phyloP scores from a whole-genome alignment of 345 rosid species.

The Gossypium turneri region DNA sequence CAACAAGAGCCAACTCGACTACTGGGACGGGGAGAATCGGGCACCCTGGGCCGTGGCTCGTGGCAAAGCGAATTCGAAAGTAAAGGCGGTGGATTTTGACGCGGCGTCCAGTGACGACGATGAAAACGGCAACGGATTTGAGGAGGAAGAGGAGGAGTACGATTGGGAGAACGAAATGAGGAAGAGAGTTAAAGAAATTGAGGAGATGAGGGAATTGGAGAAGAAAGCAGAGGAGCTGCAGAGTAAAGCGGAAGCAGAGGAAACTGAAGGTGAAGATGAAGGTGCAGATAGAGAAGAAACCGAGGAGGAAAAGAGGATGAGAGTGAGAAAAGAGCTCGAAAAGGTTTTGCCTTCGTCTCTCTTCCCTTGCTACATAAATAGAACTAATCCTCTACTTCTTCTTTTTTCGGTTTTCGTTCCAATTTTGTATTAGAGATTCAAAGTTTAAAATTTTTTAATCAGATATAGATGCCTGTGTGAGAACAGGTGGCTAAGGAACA shows the following conservation, averaged over 20 bases:
- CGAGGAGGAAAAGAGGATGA: conserved; percentile 79
- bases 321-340: conserved; percentile 81
- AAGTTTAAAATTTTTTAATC: too few relatives aligned
- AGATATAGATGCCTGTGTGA: not conserved
- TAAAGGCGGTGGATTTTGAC: conserved; percentile 71
- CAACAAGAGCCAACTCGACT: conserved; percentile 44
- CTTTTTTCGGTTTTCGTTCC: not conserved
- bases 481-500: conserved; percentile 90
- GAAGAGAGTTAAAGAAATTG: conserved; percentile 64
- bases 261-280: conserved; percentile 27
- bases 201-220: conserved; percentile 83
- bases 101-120: conserved; percentile 47
- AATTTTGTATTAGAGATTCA: not conserved
- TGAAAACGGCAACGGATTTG: conserved; percentile 37
- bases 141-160: conserved; percentile 36
- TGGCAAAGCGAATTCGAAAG: conserved; percentile 60
- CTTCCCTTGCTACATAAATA: not conserved
- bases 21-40: conserved; percentile 48
- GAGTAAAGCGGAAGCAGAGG: conserved; percentile 44
- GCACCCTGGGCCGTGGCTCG: conserved; percentile 38
- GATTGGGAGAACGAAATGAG: conserved; percentile 82
- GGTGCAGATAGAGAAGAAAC: conserved; percentile 41
- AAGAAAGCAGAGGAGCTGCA: conserved; percentile 87
- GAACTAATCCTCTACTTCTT: not conserved
- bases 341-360: conserved; percentile 41